Percentiles rank a stretch among this genome's conserved stretches.
phyloP scores from a whole-genome alignment of 164 flowering plant species.

The Stephania cephalantha region DNA sequence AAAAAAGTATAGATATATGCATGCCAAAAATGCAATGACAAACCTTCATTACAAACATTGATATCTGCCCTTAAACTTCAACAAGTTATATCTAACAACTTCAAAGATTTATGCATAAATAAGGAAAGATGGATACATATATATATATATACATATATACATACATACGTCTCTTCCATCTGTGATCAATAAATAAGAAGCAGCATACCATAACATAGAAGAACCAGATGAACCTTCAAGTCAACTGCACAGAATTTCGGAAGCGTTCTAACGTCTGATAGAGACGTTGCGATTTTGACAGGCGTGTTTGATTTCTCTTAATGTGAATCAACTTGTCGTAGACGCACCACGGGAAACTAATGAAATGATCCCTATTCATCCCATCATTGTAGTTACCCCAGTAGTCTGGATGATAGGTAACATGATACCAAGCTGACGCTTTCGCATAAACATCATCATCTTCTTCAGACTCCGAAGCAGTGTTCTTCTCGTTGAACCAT shows the following conservation, averaged over 20 bases:
- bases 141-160: no score
- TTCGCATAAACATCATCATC: constrained; percentile 44
- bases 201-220: not conserved
- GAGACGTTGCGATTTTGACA: not conserved
- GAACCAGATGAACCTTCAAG: constrained; percentile 5
- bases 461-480: constrained; percentile 10
- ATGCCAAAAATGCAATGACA: no score
- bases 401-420: constrained; percentile 58
- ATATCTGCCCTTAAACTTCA: no score
- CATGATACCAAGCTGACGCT: constrained; percentile 92
- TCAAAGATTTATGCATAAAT: no score
- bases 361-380: constrained; percentile 47
- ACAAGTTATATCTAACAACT: no score
- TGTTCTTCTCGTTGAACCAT: constrained; percentile 42
- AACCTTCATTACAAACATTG: no score
- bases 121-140: no score
- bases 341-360: constrained; percentile 88
- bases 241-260: constrained; percentile 6
- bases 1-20: no score
- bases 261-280: constrained; percentile 10
- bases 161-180: no score
- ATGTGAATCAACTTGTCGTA: constrained; percentile 62
- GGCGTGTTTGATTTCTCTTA: constrained; percentile 31
- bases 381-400: constrained; percentile 65
- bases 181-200: not conserved